Conservation (phyloP, 2,329 filamentous ascomycete genomes). For the Grosmannia clavigera region DNA sequence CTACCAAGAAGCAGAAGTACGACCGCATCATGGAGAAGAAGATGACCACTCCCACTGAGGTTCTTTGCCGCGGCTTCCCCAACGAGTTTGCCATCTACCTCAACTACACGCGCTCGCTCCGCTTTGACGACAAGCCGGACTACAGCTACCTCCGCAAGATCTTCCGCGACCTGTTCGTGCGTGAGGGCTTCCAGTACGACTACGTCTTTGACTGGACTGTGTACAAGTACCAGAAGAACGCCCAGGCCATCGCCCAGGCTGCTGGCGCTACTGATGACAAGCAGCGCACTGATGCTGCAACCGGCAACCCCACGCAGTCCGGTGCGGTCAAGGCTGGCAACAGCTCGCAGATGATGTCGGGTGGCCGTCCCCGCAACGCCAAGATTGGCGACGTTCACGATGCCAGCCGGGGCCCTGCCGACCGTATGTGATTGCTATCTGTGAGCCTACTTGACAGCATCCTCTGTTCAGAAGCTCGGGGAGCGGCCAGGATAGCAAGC, state of each 20-base stretch:
- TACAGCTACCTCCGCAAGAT: conserved; percentile 99
- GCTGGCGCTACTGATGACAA: conserved; percentile 70
- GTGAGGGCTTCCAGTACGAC: conserved; percentile 98
- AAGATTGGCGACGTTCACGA: conserved; percentile 69
- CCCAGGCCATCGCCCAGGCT: conserved; percentile 81
- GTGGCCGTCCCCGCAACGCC: conserved; percentile 66
- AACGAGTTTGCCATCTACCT: conserved; percentile 99
- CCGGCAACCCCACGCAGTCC: conserved; percentile 46
- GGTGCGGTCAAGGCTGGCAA: conserved; percentile 34
- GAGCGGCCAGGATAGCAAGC: background rate
- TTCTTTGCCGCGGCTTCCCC: conserved; percentile 96
- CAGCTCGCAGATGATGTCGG: conserved; percentile 56
- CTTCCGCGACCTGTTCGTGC: conserved; percentile 98
- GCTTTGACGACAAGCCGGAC: conserved; percentile 99
- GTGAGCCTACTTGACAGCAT: background rate
- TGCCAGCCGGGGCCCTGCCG: conserved; percentile 66
- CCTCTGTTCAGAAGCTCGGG: background rate
- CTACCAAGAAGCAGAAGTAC: conserved; percentile 99
- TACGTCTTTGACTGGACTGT: conserved; percentile 99
- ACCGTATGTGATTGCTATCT: conserved; percentile 75
- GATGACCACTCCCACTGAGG: conserved; percentile 98
- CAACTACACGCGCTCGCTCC: conserved; percentile 96
- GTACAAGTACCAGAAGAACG: conserved; percentile 99
- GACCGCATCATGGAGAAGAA: conserved; percentile 99
- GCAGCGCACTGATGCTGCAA: conserved; percentile 52